Base-by-base conservation (phyloP, 106 monocot species). In the Amphibolis antarctica region DNA sequence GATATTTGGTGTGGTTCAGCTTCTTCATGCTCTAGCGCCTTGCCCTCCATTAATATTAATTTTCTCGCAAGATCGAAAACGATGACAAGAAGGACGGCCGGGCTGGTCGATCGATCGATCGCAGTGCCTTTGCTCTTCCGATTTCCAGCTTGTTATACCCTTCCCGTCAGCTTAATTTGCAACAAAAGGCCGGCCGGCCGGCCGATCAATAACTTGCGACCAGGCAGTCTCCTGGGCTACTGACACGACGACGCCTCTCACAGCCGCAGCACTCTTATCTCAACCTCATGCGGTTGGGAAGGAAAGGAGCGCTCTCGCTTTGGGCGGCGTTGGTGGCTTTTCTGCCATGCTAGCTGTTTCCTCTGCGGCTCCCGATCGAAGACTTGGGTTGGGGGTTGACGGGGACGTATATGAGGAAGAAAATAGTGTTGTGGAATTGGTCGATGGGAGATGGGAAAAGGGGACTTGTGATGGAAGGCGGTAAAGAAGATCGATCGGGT, bases 1-100 rank as follows among this genome's bases (percentile, higher is more conserved):
- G 69, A 51, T 17, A 70, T 63, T 22, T 74, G 73, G 21, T 70
- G 70, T 42, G 59, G 68, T 59, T n/a, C n/a, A n/a, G n/a, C n/a
- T n/a, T 78, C 65, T 53, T 74, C 66, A 4, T 65, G 73, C 58
- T 69, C 70, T 56, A 56, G 29, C 62, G 48, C 30, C 5, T 58
- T 27, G 22, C 46, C 29, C 58, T 58, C 58, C 58, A 58, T 31
- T 29, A n/a, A 28, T 58, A 1, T n/a, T n/a, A n/a, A n/a, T n/a
- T n/a, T n/a, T n/a, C n/a, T 14, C n/a, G 17, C 36, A 49, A 49
- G n/a, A n/a, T n/a, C n/a, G 49, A 49, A 49, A 19, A 49, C 4
- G 49, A 49, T 15, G 48, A n/a, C 3, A 49, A 17, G 13, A 19
- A 17, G 49, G 49, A n/a, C n/a, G n/a, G n/a, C n/a, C n/a, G n/a